Evolutionary conservation across 768 basidiomycete species (phyloP), one percentile per base, ranked within the genome.

Genomic region (Gymnopilus dilepis): DNA sequence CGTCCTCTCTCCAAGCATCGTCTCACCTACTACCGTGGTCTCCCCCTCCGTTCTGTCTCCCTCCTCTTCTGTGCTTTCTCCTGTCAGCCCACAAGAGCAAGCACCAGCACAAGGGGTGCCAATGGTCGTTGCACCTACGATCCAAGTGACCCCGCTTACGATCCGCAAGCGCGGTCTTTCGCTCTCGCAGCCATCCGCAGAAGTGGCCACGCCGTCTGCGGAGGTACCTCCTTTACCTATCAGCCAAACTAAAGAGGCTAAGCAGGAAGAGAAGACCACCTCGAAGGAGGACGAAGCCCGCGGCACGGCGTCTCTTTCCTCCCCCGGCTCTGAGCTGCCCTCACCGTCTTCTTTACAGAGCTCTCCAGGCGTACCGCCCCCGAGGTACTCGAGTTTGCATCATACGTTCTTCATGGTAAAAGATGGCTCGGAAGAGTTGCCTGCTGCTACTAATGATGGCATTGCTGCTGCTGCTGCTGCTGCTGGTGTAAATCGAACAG

Each of bases 91-190:
- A 34, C 6, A 6, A 34, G 6, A 6, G 6, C 33, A 34, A 34
- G 33, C 12, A 34, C 6, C 33, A 6, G 33, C 12, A 6, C 33
- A 6, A 6, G 3, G 11, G 15, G 19, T 53, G 19, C 21, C 48
- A 34, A 8, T 38, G 31, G 33, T 22, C 17, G 54, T 31, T 11
- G 51, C 53, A 6, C 47, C 52, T 21, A 37, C 43, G 12, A 17
- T 65, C n/a, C 51, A 59, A 26, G 59, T 65, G 4, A 38, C 26
- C 21, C 64, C 67, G 21, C 54, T 68, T 13, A 45, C 48, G 15
- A 59, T 63, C n/a, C 52, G 56, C 11, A 63, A 66, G 50, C 56
- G 62, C 19, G 54, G 31, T 21, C 52, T 41, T 11, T 58, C 57
- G 15, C 22, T 61, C 24, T 37, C 58, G 7, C 30, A 47, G 9